Base-by-base conservation (phyloP, 306 rosid species). In the Canavalia ensiformis region DNA sequence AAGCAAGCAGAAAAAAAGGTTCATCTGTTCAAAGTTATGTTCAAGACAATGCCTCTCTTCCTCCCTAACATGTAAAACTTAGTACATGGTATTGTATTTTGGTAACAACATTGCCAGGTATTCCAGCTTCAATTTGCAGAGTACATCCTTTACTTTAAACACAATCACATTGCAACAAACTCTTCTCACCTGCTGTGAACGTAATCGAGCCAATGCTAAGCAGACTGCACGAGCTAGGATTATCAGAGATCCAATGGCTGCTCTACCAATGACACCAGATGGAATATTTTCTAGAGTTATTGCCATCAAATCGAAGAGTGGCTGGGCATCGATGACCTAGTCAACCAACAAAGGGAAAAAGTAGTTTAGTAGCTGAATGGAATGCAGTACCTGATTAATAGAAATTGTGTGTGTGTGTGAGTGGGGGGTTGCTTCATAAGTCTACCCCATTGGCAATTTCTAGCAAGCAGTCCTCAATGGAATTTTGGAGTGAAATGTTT, bases 301-400 rank as follows among this genome's bases (percentile, higher is more conserved):
- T 8, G 98, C 90, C 98, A 96, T 90, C 88, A 96, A 76, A 85
- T 96, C 97, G 83, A 93, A 90, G 55, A 96, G 88, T 49, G 94
- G 93, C 42, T 78, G 90, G 1, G 82, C 89, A 87, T 92, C 91
- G 75, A 84, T 89, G 75, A 90, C 87, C 99, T 96, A 86, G 47
- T 31, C 87, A 84, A 71, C 59, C 44, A 78, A 81, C 11, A 46
- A 47, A 66, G 56, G 71, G 44, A 79, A 51, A 29, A 60, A 67
- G 76, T 37, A 82, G 28, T 74, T 83, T 59, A 69, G 68, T 67
- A 77, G 18, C 31, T 18, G 55, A 73, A 66, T 42, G 57, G 74
- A 74, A 75, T 55, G 70, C 70, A 85, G 8, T 34, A 71, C 28
- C 47, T 39, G 8, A 69, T 55, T 12, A 35, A 58, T 10, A 13